Evolutionary conservation across 345 rosid species (phyloP), one percentile per base, ranked within the genome.

Genomic region (Linum usitatissimum): DNA sequence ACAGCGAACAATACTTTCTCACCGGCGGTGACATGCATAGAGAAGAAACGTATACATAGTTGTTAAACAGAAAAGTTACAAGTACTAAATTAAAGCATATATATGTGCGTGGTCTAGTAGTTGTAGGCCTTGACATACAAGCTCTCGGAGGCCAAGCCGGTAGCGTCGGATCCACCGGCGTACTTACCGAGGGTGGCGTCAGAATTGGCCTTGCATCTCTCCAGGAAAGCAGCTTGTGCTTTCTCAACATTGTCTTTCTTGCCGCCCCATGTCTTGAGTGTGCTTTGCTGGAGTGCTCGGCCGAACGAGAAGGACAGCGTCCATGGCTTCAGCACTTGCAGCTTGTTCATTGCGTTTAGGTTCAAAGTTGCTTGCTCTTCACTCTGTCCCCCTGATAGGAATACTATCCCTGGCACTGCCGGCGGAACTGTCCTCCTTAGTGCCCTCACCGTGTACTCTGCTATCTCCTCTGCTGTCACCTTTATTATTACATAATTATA

Each of bases 241-340:
- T 85, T 85, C 34, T 53, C 79, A 1, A 89, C 70, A 60, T 83
- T 87, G 71, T 87, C 95, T 60, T 83, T 83, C 86, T 89, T 87
- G 31, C 98, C 98, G 0, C 30, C 79, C 95, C 98, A 92, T 20
- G 76, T 82, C 83, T 85, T 92, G 71, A 92, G 96, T 1, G 98
- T 92, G 84, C 96, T 92, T 53, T 84, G 86, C 62, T 89, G 98
- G 57, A 89, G 78, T 1, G 98, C 98, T 71, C 98, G 83, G 23
- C 96, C 95, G 53, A 92, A 92, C 1, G 98, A 92, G 89, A 92
- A 89, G 34, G 98, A 81, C 5, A 92, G 78, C 10, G 95, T 83
- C 98, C 98, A 92, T 66, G 96, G 96, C 75, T 85, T 92, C 74
- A 80, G 36, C 60, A 85, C 81, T 9, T 80, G 76, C 5, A 87